Percentiles rank a stretch among this genome's conserved stretches.
Evolutionary conservation across 1,284 basidiomycete genomes (phyloP).

Genomic region (Austroboletus rostrupii): DNA sequence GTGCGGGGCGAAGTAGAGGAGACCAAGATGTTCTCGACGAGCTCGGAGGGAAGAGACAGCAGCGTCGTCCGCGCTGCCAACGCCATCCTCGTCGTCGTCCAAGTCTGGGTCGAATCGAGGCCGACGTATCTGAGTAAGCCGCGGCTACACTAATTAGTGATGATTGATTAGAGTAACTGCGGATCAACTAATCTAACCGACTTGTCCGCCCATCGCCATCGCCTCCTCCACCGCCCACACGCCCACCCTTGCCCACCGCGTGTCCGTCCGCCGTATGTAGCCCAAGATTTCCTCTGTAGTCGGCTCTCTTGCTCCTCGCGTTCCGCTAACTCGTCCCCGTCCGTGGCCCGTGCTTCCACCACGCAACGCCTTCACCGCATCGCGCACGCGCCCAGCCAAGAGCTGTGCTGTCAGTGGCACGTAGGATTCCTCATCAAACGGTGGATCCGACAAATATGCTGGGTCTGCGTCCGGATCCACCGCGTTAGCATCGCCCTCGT

Average conservation of each 20-base stretch:
- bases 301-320: constrained; percentile 24
- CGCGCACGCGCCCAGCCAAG: constrained; percentile 45
- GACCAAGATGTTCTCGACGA: constrained; percentile 44
- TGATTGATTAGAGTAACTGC: too few relatives aligned
- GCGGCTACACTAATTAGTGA: too few relatives aligned
- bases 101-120: too few relatives aligned
- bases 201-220: constrained; percentile 24
- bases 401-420: constrained; percentile 52
- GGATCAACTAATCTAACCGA: too few relatives aligned
- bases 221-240: constrained; percentile 61
- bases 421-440: constrained; percentile 51
- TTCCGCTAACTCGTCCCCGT: constrained; percentile 9
- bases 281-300: constrained; percentile 48
- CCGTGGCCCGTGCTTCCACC: constrained; percentile 1
- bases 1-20: constrained; percentile 33
- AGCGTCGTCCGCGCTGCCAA: constrained; percentile 4
- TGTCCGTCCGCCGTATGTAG: constrained; percentile 47
- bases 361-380: constrained; percentile 38
- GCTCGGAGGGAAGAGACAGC: constrained; percentile 31
- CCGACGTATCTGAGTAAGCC: too few relatives aligned
- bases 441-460: constrained; percentile 57
- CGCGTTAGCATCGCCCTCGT: background rate
- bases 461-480: constrained; percentile 35
- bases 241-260: constrained; percentile 59
- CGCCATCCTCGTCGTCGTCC: background rate